Conservation (phyloP, 2,329 filamentous ascomycete genomes). For the Pseudogymnoascus sp. region DNA sequence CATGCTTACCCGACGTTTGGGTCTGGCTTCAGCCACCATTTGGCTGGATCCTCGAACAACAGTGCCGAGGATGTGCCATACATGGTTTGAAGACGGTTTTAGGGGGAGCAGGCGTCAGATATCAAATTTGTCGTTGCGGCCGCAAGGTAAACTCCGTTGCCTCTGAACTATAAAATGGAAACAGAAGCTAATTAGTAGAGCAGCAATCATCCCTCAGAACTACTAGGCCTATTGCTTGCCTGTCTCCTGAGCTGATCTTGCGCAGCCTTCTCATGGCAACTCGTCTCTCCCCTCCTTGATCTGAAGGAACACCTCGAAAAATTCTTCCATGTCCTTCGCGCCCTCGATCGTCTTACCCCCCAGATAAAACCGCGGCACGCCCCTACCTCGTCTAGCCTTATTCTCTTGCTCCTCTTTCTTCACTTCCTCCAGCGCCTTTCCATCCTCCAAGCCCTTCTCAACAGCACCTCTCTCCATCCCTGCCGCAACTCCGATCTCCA, state of each 20-base stretch:
- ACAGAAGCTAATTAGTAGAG: not conserved
- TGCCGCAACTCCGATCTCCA: not conserved
- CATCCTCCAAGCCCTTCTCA: conserved; percentile 48
- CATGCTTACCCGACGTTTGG: too few relatives aligned
- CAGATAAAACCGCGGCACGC: not conserved
- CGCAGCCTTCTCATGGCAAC: conserved; percentile 50
- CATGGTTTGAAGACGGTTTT: too few relatives aligned
- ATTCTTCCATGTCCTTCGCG: conserved; percentile 2
- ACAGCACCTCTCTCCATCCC: conserved; percentile 48
- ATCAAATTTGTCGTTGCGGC: too few relatives aligned
- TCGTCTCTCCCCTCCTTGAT: conserved; percentile 31
- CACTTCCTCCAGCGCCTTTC: conserved; percentile 47
- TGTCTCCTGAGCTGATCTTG: conserved; percentile 75
- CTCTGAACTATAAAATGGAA: not conserved
- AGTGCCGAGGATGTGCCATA: too few relatives aligned
- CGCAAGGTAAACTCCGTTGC: not conserved
- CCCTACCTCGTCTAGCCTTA: conserved; percentile 25
- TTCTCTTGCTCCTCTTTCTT: conserved; percentile 50
- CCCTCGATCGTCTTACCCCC: not conserved
- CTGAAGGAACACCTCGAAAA: not conserved
- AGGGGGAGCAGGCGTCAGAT: too few relatives aligned
- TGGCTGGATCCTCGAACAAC: too few relatives aligned
- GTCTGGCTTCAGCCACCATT: too few relatives aligned
- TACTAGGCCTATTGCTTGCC: conserved; percentile 56
- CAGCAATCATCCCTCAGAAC: conserved; percentile 56